Evolutionary conservation across 345 rosid species (phyloP).

Genomic region (Salix caprea): DNA sequence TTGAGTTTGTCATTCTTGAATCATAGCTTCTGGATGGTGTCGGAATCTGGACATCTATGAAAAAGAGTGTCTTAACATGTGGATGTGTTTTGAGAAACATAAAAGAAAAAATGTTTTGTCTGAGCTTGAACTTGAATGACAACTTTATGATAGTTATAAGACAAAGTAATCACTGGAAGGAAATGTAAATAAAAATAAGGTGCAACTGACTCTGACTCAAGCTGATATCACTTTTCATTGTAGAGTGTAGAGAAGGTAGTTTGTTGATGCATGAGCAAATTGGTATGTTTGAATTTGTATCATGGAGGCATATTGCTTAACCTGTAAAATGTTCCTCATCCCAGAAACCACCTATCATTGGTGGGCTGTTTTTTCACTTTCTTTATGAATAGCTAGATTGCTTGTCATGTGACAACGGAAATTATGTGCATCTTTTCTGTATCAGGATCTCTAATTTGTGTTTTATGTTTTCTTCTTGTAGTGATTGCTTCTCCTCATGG

Average conservation of each 20-base stretch:
- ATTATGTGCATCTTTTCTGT: constrained; percentile 12
- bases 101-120: not conserved
- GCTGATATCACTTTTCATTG: not conserved
- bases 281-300: not conserved
- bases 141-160: not conserved
- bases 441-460: constrained; percentile 19
- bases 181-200: not conserved
- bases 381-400: not conserved
- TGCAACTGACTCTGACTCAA: not conserved
- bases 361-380: not conserved
- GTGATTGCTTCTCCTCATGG: constrained; percentile 98
- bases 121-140: not conserved
- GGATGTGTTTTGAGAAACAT: not conserved
- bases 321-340: not conserved
- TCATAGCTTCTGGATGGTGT: not conserved
- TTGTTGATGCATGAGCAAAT: not conserved
- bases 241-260: not conserved
- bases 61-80: not conserved
- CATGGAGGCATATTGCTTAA: not conserved
- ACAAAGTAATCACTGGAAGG: not conserved
- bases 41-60: not conserved
- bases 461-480: constrained; percentile 36
- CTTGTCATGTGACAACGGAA: constrained; percentile 6
- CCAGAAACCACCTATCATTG: not conserved
- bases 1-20: not conserved